Evolutionary conservation across 768 basidiomycete genomes (phyloP).

Genomic region (Mycena vulgaris): DNA sequence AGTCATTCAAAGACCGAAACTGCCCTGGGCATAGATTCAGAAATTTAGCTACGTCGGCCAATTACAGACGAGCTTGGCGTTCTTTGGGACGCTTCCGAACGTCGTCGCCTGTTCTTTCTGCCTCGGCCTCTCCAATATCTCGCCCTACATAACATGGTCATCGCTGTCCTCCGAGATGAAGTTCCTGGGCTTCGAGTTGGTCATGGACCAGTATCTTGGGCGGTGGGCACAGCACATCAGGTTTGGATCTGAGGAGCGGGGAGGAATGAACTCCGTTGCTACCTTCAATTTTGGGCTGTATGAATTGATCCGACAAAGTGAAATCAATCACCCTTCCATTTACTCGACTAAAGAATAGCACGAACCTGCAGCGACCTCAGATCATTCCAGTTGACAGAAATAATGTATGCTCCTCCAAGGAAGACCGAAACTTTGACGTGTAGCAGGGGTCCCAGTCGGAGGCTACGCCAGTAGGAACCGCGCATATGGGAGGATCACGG

Average conservation of each 20-base stretch:
- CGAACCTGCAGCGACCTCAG: conserved; percentile 31
- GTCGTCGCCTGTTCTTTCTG: conserved; percentile 9
- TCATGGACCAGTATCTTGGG: conserved; percentile 14
- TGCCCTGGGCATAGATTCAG: conserved; percentile 12
- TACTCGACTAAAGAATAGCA: conserved; percentile 15
- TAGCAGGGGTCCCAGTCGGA: conserved; percentile 36
- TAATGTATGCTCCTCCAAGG: conserved; percentile 36
- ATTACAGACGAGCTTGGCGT: conserved; percentile 5
- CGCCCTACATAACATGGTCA: conserved; percentile 10
- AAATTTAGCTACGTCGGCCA: conserved; percentile 17
- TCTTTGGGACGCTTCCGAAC: conserved; percentile 15
- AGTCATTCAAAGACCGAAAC: conserved; percentile 5
- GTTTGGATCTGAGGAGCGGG: conserved; percentile 12
- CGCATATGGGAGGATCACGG: conserved; percentile 25
- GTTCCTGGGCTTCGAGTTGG: conserved; percentile 16
- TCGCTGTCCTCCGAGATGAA: conserved; percentile 20
- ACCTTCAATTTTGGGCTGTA: conserved; percentile 17
- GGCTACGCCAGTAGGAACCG: conserved; percentile 16
- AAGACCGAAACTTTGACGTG: conserved; percentile 35
- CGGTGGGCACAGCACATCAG: background rate
- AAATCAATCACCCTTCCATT: conserved; percentile 18
- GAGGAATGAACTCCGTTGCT: conserved; percentile 5
- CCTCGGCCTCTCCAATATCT: conserved; percentile 19
- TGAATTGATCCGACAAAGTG: conserved; percentile 5
- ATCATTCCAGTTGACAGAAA: conserved; percentile 32